phyloP scores from a whole-genome alignment of 1,284 basidiomycete genomes.

The Afroboletus lepidellus region DNA sequence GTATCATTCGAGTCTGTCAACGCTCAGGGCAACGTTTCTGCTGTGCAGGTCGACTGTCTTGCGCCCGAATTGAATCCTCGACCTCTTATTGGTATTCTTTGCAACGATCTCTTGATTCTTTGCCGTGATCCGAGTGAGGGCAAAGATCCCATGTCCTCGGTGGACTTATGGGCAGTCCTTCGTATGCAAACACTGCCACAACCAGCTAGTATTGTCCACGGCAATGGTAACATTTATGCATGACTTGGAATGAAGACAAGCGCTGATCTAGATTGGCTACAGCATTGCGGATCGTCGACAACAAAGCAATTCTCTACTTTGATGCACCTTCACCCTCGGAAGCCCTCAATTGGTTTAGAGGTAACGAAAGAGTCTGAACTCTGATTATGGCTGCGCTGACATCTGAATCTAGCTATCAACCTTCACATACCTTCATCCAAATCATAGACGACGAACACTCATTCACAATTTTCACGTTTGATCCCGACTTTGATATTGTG shows the following conservation, averaged over 20 bases:
- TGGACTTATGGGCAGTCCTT: slow-evolving; percentile 91
- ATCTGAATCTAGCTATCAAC: slow-evolving; percentile 51
- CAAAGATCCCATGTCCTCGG: slow-evolving; percentile 64
- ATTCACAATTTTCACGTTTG: slow-evolving; percentile 8
- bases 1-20: slow-evolving; percentile 83
- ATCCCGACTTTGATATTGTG: slow-evolving; percentile 5
- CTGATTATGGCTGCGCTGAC: slow-evolving; percentile 2
- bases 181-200: slow-evolving; percentile 88
- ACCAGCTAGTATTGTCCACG: slow-evolving; percentile 87
- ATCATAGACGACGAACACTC: slow-evolving; percentile 32
- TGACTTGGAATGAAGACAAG: slow-evolving; percentile 5
- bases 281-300: slow-evolving; percentile 82
- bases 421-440: slow-evolving; percentile 60
- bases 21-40: slow-evolving; percentile 71
- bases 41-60: slow-evolving; percentile 86
- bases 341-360: slow-evolving; percentile 88
- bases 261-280: slow-evolving; percentile 9
- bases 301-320: slow-evolving; percentile 92
- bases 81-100: slow-evolving; percentile 76
- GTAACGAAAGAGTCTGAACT: slow-evolving; percentile 36
- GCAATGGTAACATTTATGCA: slow-evolving; percentile 59
- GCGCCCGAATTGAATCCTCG: slow-evolving; percentile 78
- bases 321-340: slow-evolving; percentile 80
- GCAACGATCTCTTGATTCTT: slow-evolving; percentile 90
- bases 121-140: slow-evolving; percentile 80